Base-by-base conservation (phyloP, 495 filamentous ascomycete genomes). In the Tuber calosporum region DNA sequence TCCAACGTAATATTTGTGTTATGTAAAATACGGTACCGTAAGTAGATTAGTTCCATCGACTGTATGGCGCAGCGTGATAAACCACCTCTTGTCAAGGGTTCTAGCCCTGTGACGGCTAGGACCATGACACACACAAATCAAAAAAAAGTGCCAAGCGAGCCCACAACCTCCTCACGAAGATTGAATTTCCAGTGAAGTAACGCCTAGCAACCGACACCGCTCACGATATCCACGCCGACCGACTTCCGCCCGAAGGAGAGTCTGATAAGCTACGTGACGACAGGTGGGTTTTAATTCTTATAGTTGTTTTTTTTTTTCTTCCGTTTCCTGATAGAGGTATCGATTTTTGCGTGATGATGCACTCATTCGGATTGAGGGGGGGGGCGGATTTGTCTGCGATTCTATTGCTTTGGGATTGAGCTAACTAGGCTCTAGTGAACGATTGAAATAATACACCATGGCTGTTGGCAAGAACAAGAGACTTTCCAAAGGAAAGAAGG, bases 401-500 rank as follows among this genome's bases (percentile, higher is more conserved):
- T 70, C 17, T 13, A 69, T 77, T 48, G 38, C 22, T 74, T 43
- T n/a, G 67, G 67, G 42, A 66, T 26, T 73, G 40, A 48, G 70
- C 76, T 78, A 43, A 78, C 68, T 42, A 39, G 68, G 30, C 38
- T 77, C 36, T 34, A 74, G 75, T 73, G 67, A 78, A 73, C 71
- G 76, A 68, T 68, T 75, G 77, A 69, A 38, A 77, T 77, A 75
- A 77, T 38, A 69, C 40, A 80, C 68, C 37, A 85, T 85, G 82
- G 83, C 85, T 82, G 83, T 83, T 77, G 82, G 85, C 82, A 99
- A 96, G 91, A 99, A 99, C 89, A 98, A 99, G 93, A 92, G 95
- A 85, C 89, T 99, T 87, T 98, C 95, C 69, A 99, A 99, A 88
- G 96, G 95, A 87, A 99, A 99, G 92, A 99, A 99, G 90, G 95